These are phyloP conservation scores for Samsoniella hepiali DNA, from an alignment of 2,329 filamentous ascomycete genomes.

Conservation along the genomic window DNA sequence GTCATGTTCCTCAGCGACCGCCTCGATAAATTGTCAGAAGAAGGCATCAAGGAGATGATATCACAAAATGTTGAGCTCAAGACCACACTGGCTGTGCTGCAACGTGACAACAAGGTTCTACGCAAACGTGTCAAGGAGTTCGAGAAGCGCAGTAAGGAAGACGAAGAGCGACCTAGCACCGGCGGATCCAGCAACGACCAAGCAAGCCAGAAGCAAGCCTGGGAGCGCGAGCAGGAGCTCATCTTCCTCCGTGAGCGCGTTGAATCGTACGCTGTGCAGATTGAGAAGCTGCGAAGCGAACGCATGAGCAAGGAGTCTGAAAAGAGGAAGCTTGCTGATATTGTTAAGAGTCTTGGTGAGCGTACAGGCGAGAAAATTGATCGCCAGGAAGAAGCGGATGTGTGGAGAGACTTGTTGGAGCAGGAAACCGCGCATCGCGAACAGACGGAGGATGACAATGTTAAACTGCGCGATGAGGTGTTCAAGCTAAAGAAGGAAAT, in stretches of 20 bases:
- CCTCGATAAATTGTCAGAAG: constrained; percentile 87
- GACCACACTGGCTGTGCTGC: constrained; percentile 81
- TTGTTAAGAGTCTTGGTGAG: constrained; percentile 58
- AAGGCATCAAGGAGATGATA: constrained; percentile 97
- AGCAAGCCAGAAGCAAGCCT: constrained; percentile 56
- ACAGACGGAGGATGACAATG: constrained; percentile 86
- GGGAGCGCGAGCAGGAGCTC: constrained; percentile 80
- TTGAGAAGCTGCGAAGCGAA: constrained; percentile 78
- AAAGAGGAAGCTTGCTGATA: constrained; percentile 80
- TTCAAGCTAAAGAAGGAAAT: constrained; percentile 66
- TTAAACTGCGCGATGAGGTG: constrained; percentile 77
- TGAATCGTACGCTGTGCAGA: constrained; percentile 77
- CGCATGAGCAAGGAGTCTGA: constrained; percentile 76
- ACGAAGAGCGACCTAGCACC: constrained; percentile 60
- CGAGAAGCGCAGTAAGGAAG: constrained; percentile 72
- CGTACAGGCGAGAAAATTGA: constrained; percentile 48
- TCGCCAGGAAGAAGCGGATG: constrained; percentile 66
- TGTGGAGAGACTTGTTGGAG: constrained; percentile 93
- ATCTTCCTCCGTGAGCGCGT: constrained; percentile 79
- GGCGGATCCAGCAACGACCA: constrained; percentile 60
- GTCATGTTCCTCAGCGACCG: constrained; percentile 96
- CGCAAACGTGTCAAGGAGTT: constrained; percentile 80
- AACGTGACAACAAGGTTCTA: constrained; percentile 84
- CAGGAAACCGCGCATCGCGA: constrained; percentile 87
- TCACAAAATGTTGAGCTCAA: constrained; percentile 95